Evolutionary conservation across 2,329 filamentous ascomycete species (phyloP).

Genomic region (Aureobasidium vineae): DNA sequence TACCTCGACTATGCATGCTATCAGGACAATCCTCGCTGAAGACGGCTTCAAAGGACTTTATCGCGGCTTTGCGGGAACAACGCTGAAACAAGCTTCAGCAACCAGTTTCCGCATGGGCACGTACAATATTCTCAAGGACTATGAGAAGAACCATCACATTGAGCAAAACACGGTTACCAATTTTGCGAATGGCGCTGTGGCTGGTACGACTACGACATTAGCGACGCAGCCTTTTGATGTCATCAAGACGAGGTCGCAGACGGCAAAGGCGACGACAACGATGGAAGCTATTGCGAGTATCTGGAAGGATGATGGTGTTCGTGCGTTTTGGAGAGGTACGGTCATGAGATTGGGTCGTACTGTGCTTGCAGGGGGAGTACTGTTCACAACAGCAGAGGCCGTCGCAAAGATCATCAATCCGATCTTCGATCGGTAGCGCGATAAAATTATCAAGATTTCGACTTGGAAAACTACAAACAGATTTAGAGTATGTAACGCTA

Average conservation of each 20-base stretch:
- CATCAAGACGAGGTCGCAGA: conserved; percentile 63
- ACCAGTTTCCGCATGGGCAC: conserved; percentile 62
- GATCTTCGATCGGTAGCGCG: background rate
- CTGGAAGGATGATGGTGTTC: conserved; percentile 56
- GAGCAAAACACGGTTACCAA: conserved; percentile 54
- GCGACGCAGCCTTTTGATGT: conserved; percentile 62
- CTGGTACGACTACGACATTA: conserved; percentile 60
- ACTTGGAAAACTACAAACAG: too few relatives aligned
- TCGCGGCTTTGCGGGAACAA: conserved; percentile 59
- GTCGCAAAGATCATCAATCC: conserved; percentile 50
- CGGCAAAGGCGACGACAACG: conserved; percentile 57
- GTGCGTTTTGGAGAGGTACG: conserved; percentile 65
- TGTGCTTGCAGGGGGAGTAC: conserved; percentile 64
- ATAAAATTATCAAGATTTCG: too few relatives aligned
- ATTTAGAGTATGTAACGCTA: too few relatives aligned
- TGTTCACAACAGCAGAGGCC: conserved; percentile 63
- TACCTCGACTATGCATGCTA: conserved; percentile 52
- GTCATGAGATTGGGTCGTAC: conserved; percentile 65
- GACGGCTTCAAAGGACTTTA: conserved; percentile 57
- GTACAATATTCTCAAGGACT: conserved; percentile 64
- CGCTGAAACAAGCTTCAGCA: conserved; percentile 61
- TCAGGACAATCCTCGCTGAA: conserved; percentile 50
- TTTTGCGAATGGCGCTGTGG: conserved; percentile 61
- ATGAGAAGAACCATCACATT: conserved; percentile 50
- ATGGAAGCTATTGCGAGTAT: conserved; percentile 57